Conservation (phyloP, 305 asterid genomes). For the Fraxinus greggii region DNA sequence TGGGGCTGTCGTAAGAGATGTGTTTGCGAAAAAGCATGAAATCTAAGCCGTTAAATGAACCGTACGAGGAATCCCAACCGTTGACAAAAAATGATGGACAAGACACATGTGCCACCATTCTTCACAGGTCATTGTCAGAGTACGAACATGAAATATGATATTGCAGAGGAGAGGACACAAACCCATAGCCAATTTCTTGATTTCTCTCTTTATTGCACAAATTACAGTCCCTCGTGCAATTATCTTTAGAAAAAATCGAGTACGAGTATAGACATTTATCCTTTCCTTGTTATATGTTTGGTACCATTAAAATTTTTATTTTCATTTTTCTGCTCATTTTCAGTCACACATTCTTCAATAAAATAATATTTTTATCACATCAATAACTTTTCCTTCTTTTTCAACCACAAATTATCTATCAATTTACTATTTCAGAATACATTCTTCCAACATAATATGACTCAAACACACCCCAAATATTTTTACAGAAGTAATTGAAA, state of each 20-base stretch:
- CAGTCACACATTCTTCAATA: too few species aligned
- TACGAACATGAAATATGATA: constrained; percentile 39
- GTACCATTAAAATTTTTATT: too few species aligned
- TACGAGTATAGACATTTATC: background rate
- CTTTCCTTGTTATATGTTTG: background rate
- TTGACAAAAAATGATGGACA: constrained; percentile 40
- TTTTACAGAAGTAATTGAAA: background rate
- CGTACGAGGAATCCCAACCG: constrained; percentile 22
- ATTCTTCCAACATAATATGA: too few species aligned
- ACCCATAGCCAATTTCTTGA: background rate
- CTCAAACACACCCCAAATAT: too few species aligned
- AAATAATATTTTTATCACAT: too few species aligned
- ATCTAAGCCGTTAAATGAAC: constrained; percentile 3
- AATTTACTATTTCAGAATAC: too few species aligned
- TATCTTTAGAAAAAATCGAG: background rate
- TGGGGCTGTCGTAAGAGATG: background rate
- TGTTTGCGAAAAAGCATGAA: constrained; percentile 1
- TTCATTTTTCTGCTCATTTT: too few species aligned
- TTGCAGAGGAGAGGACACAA: background rate
- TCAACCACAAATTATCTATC: too few species aligned
- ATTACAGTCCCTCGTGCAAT: background rate
- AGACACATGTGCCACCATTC: constrained; percentile 55
- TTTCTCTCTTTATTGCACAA: background rate
- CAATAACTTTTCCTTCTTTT: too few species aligned
- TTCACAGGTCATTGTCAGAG: constrained; percentile 54